A percentile compares a stretch with the other conserved stretches of the same genome.
Conservation (phyloP, 768 basidiomycete genomes). For the Termitomyces sp. region DNA sequence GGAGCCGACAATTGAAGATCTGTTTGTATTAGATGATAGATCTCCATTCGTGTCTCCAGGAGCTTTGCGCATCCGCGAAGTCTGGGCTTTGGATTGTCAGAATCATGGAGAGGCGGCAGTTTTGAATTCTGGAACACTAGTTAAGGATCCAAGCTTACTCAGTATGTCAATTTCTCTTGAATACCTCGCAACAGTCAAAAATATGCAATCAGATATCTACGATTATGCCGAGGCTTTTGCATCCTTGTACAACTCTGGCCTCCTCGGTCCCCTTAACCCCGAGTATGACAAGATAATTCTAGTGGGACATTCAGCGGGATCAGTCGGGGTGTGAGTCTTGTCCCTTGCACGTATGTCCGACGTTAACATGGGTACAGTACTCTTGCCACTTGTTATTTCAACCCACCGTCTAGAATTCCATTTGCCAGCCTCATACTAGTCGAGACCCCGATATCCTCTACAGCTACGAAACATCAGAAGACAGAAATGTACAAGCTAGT, state of each 20-base stretch:
- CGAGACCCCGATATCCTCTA: constrained; percentile 19
- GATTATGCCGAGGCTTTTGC: constrained; percentile 26
- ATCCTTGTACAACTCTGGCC: constrained; percentile 18
- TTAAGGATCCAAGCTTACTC: constrained; percentile 13
- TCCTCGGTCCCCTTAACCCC: constrained; percentile 18
- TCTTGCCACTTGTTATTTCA: constrained; percentile 15
- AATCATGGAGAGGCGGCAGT: constrained; percentile 32
- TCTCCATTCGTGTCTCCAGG: background rate
- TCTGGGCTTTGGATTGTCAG: constrained; percentile 32
- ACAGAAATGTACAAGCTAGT: constrained; percentile 22
- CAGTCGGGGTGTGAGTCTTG: constrained; percentile 21
- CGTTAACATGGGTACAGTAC: constrained; percentile 8
- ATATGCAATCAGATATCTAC: constrained; percentile 18
- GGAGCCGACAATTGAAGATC: constrained; percentile 29
- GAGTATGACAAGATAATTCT: constrained; percentile 19
- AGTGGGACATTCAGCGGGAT: constrained; percentile 26
- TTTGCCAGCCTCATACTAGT: constrained; percentile 21
- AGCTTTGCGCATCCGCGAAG: constrained; percentile 21
- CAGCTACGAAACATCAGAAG: constrained; percentile 15
- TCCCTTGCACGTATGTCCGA: background rate
- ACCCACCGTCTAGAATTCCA: constrained; percentile 21
- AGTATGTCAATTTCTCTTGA: constrained; percentile 7
- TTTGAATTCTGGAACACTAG: constrained; percentile 23
- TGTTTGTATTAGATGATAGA: constrained; percentile 21
- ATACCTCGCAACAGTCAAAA: background rate